phyloP scores from a whole-genome alignment of 208 protist species.

The Wallacemonas collosoma region DNA sequence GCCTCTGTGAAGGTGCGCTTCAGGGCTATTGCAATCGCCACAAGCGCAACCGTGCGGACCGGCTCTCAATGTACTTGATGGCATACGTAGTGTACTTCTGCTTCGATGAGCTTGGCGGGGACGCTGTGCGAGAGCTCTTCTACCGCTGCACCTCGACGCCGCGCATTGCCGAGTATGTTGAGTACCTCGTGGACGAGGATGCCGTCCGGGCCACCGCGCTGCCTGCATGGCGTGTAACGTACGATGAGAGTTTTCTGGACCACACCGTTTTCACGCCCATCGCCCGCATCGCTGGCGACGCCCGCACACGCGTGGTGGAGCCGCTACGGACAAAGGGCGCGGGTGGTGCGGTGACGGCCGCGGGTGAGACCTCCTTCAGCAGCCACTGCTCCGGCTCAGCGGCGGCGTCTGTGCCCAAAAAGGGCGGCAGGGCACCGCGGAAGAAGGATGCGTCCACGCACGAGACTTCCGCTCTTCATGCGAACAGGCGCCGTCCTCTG shows the following conservation, averaged over 20 bases:
- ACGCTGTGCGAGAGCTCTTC: constrained; percentile 54
- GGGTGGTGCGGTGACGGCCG: not conserved
- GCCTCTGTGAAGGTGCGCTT: constrained; percentile 66
- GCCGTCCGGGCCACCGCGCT: constrained; percentile 34
- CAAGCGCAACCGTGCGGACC: constrained; percentile 57
- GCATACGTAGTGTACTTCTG: constrained; percentile 78
- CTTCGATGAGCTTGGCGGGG: constrained; percentile 46
- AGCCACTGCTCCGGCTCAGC: constrained; percentile 1
- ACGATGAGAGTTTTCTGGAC: constrained; percentile 61
- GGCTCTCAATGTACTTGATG: constrained; percentile 66
- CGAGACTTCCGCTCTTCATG: not conserved
- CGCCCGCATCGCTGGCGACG: constrained; percentile 28
- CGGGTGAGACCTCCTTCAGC: constrained; percentile 11
- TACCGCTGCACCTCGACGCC: constrained; percentile 38
- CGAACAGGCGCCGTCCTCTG: constrained; percentile 12
- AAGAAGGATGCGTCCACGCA: constrained; percentile 6
- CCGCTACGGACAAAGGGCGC: constrained; percentile 28
- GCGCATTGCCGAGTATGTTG: constrained; percentile 66
- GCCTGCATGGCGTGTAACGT: constrained; percentile 49
- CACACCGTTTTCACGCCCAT: constrained; percentile 35
- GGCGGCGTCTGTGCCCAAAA: too few species aligned
- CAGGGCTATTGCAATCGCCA: constrained; percentile 70
- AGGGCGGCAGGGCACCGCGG: not conserved
- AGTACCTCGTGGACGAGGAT: constrained; percentile 50
- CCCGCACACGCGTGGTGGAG: constrained; percentile 35